phyloP scores from a whole-genome alignment of 2,329 filamentous ascomycete genomes.

The Ceratocystis diversiconidia region DNA sequence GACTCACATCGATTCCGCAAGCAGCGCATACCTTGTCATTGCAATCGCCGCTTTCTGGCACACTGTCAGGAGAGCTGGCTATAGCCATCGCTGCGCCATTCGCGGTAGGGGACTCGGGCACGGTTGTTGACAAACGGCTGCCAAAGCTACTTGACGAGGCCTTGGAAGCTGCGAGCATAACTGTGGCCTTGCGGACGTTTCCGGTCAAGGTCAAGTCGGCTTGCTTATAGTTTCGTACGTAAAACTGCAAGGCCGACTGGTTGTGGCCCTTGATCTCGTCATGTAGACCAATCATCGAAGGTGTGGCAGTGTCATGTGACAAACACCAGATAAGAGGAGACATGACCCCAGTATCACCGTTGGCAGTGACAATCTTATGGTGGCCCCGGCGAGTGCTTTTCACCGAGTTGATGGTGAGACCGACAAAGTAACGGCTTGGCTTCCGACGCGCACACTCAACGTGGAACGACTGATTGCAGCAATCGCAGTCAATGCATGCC shows the following conservation, averaged over 20 bases:
- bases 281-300: constrained; percentile 21
- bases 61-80: constrained; percentile 19
- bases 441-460: constrained; percentile 74
- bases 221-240: constrained; percentile 82
- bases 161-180: constrained; percentile 38
- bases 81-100: constrained; percentile 15
- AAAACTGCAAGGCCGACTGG: constrained; percentile 72
- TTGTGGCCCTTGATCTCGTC: constrained; percentile 22
- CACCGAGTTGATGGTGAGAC: constrained; percentile 79
- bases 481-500: constrained; percentile 73
- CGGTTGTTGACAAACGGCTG: constrained; percentile 42
- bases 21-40: constrained; percentile 46
- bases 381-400: constrained; percentile 79
- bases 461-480: constrained; percentile 59
- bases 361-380: constrained; percentile 63
- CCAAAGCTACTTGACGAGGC: constrained; percentile 27
- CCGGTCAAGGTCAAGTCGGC: constrained; percentile 82
- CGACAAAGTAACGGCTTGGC: constrained; percentile 58
- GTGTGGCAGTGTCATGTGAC: constrained; percentile 62
- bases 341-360: constrained; percentile 68
- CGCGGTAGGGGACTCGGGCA: constrained; percentile 21
- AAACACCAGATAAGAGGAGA: constrained; percentile 85
- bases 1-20: constrained; percentile 56
- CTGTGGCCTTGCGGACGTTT: constrained; percentile 80
- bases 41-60: constrained; percentile 25